Percentiles rank a stretch among this genome's conserved stretches.
phyloP scores from a whole-genome alignment of 306 rosid genomes.

The Cicer judaicum region DNA sequence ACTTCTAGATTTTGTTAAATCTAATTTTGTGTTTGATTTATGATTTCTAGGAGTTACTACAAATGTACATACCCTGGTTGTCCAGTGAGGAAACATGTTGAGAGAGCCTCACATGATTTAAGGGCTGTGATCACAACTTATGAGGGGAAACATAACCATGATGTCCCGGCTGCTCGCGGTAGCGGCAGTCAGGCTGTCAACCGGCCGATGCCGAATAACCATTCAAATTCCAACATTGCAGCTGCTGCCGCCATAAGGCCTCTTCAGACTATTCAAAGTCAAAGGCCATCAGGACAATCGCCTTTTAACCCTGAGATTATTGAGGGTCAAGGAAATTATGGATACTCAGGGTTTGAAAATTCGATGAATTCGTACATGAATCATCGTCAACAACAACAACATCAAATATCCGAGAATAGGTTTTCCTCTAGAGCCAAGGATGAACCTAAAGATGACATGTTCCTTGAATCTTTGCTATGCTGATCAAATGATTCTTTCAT shows the following conservation, averaged over 20 bases:
- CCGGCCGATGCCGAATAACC: constrained; percentile 55
- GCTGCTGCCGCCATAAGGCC: constrained; percentile 58
- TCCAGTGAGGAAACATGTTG: constrained; percentile 94
- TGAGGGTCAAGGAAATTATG: constrained; percentile 54
- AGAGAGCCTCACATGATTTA: constrained; percentile 80
- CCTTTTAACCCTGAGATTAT: constrained; percentile 69
- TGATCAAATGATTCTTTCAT: constrained; percentile 49
- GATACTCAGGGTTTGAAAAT: constrained; percentile 60
- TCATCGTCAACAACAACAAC: constrained; percentile 50
- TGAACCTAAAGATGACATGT: constrained; percentile 78
- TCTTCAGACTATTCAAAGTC: background rate
- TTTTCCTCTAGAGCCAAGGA: constrained; percentile 70
- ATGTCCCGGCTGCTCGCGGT: constrained; percentile 90
- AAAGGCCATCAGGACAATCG: constrained; percentile 55
- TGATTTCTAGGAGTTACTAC: constrained; percentile 81
- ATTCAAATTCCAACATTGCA: constrained; percentile 34
- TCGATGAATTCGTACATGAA: constrained; percentile 58
- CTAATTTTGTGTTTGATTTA: constrained; percentile 27
- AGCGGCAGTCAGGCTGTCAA: constrained; percentile 68
- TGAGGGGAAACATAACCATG: constrained; percentile 94
- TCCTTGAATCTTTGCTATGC: constrained; percentile 71
- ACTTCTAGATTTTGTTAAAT: background rate
- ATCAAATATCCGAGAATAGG: constrained; percentile 56
- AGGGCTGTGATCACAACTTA: constrained; percentile 94
- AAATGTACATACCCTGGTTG: constrained; percentile 85